phyloP scores from a whole-genome alignment of 148 eudicot genomes.

The Persicaria tinctoria region DNA sequence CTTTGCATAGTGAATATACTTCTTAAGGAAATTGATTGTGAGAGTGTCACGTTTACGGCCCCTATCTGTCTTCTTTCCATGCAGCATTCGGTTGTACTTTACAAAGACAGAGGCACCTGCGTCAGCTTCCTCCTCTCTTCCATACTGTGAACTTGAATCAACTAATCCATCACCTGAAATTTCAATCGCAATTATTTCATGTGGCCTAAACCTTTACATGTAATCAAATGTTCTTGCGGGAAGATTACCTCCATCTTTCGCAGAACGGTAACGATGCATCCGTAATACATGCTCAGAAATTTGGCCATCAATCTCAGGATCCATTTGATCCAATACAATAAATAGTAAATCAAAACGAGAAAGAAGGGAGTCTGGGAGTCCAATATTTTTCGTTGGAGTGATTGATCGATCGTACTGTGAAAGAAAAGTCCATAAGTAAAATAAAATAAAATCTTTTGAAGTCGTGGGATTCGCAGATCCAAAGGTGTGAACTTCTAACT shows the following conservation, averaged over 20 bases:
- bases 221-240: not conserved
- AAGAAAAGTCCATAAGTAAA: slow-evolving; percentile 14
- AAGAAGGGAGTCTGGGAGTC: slow-evolving; percentile 93
- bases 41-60: slow-evolving; percentile 66
- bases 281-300: slow-evolving; percentile 97
- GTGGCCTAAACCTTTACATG: not conserved
- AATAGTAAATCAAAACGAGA: slow-evolving; percentile 96
- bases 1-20: slow-evolving; percentile 93
- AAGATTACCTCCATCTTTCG: slow-evolving; percentile 69
- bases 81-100: slow-evolving; percentile 82
- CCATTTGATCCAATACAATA: slow-evolving; percentile 99
- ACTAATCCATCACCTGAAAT: slow-evolving; percentile 52
- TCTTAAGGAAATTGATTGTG: slow-evolving; percentile 85
- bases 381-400: slow-evolving; percentile 98
- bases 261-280: slow-evolving; percentile 87
- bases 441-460: not conserved
- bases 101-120: slow-evolving; percentile 62
- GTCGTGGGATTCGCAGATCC: too few species aligned
- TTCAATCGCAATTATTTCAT: slow-evolving; percentile 10
- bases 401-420: slow-evolving; percentile 92
- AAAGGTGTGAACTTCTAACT: not conserved
- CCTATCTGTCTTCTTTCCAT: slow-evolving; percentile 62
- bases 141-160: slow-evolving; percentile 53
- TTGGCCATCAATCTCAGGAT: slow-evolving; percentile 81
- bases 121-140: slow-evolving; percentile 70